Conservation (phyloP, 495 filamentous ascomycete species). For the Astrothelium macrocarpum region DNA sequence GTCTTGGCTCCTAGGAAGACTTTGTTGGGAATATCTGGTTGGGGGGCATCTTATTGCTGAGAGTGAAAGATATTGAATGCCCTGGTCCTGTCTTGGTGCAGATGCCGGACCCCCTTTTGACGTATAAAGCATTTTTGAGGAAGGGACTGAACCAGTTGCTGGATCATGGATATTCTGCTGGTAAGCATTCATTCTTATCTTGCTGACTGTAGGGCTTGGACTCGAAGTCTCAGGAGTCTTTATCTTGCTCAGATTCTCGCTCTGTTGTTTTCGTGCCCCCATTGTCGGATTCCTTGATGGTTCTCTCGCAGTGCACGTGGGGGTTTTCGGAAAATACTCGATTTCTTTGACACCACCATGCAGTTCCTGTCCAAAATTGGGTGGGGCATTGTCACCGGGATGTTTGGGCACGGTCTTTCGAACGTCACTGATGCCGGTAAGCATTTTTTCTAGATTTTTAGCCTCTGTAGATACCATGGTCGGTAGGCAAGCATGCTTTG, state of each 20-base stretch:
- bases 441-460: neutral
- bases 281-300: neutral
- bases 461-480: neutral
- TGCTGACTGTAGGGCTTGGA: neutral
- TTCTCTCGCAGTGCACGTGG: too few species aligned
- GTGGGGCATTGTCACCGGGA: neutral
- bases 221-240: neutral
- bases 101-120: neutral
- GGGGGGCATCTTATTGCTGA: neutral
- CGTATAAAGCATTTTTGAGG: neutral
- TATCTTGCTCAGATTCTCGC: neutral
- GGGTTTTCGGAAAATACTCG: neutral
- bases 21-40: neutral
- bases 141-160: neutral
- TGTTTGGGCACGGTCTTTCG: neutral
- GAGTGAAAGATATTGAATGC: neutral
- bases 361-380: neutral
- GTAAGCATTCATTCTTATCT: neutral
- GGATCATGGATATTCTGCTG: neutral
- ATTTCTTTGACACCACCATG: neutral
- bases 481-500: neutral
- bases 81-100: neutral
- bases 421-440: neutral
- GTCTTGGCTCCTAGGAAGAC: neutral
- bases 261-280: neutral